Percentiles rank a stretch among this genome's conserved stretches.
phyloP scores from a whole-genome alignment of 2,329 filamentous ascomycete genomes.

The Orbilia blumenaviensis region DNA sequence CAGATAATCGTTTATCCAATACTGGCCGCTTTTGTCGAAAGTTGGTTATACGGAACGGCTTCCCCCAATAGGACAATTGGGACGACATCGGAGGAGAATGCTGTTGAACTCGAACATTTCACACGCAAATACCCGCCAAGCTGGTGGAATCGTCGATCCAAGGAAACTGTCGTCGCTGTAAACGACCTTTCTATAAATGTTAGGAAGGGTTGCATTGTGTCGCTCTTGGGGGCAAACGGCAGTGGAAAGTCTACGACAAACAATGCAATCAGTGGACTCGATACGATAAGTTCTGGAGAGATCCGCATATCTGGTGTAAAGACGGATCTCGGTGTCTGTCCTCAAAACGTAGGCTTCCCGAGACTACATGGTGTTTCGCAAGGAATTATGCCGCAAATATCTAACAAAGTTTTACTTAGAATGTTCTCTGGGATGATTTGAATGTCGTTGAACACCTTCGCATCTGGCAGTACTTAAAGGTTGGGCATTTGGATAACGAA shows the following conservation, averaged over 20 bases:
- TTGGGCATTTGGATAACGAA: constrained; percentile 67
- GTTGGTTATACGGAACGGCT: constrained; percentile 74
- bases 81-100: constrained; percentile 61
- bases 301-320: constrained; percentile 66
- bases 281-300: constrained; percentile 76
- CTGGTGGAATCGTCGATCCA: constrained; percentile 61
- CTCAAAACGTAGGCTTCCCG: constrained; percentile 67
- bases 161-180: constrained; percentile 80
- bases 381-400: background rate
- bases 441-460: constrained; percentile 84
- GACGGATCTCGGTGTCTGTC: constrained; percentile 76
- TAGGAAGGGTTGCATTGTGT: constrained; percentile 81
- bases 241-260: constrained; percentile 90
- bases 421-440: constrained; percentile 89
- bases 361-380: too few species aligned
- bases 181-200: constrained; percentile 76
- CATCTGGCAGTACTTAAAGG: constrained; percentile 85
- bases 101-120: constrained; percentile 76
- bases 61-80: constrained; percentile 62
- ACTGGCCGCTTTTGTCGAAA: constrained; percentile 77
- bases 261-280: constrained; percentile 84
- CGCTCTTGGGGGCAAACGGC: constrained; percentile 86
- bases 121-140: constrained; percentile 79
- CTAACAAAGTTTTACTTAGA: constrained; percentile 66
- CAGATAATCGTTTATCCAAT: constrained; percentile 82